These are phyloP conservation scores for Fusarium goolgardi DNA, from an alignment of 2,329 filamentous ascomycete species.

Conservation along the genomic window DNA sequence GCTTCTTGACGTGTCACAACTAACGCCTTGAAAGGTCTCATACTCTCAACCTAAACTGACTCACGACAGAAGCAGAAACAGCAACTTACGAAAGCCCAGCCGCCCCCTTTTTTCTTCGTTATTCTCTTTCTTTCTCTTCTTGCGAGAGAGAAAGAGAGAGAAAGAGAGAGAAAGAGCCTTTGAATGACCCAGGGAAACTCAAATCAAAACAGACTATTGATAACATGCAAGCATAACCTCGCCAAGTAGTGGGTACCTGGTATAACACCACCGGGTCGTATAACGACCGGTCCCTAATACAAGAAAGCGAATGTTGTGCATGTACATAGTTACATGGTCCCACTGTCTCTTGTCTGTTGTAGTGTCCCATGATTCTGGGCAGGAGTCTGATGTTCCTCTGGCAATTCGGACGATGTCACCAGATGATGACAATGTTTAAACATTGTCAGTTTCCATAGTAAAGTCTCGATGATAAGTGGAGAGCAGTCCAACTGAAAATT, in stretches of 20 bases:
- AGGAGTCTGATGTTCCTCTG: neutral
- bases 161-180: neutral
- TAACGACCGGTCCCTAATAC: constrained; percentile 24
- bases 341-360: constrained; percentile 9
- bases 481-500: neutral
- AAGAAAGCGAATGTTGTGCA: neutral
- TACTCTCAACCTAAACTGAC: neutral
- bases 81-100: neutral
- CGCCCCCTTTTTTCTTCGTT: constrained; percentile 18
- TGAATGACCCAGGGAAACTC: constrained; percentile 10
- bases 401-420: constrained; percentile 11
- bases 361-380: neutral
- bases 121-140: neutral
- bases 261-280: neutral
- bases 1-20: constrained; percentile 21
- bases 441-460: constrained; percentile 3
- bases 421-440: neutral
- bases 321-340: constrained; percentile 5
- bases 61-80: constrained; percentile 3
- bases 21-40: constrained; percentile 10
- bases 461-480: constrained; percentile 1
- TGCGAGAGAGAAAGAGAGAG: neutral
- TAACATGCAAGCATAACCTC: constrained; percentile 1
- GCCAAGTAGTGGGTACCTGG: constrained; percentile 18
- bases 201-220: constrained; percentile 9